Conservation (phyloP, 164 flowering plant species). For the Tetrastigma voinierianum region DNA sequence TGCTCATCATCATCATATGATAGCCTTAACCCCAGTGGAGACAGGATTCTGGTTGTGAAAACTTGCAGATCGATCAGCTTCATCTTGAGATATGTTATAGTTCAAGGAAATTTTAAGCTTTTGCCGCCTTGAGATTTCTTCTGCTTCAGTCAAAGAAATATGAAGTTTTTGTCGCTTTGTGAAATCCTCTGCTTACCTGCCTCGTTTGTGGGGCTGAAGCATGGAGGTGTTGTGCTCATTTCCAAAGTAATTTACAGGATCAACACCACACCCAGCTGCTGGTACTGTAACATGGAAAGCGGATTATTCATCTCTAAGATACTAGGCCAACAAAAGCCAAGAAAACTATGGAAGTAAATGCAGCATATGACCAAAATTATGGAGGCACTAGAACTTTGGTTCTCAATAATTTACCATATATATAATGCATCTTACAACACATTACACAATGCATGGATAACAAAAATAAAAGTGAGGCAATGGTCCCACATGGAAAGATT, state of each 20-base stretch:
- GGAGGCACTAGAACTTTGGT: too few species aligned
- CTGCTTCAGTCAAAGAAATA: constrained; percentile 59
- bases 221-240: constrained; percentile 46
- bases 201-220: constrained; percentile 43
- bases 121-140: constrained; percentile 50
- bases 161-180: constrained; percentile 64
- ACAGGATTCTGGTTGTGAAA: constrained; percentile 58
- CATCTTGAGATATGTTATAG: constrained; percentile 50
- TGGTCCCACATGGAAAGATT: too few species aligned
- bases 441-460: too few species aligned
- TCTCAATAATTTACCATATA: too few species aligned
- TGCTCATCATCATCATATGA: constrained; percentile 88
- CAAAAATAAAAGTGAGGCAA: too few species aligned
- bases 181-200: constrained; percentile 56
- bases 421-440: too few species aligned
- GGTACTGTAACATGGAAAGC: constrained; percentile 36
- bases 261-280: constrained; percentile 53
- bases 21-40: constrained; percentile 79
- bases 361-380: too few species aligned
- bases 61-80: constrained; percentile 46
- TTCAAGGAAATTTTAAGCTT: constrained; percentile 71
- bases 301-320: not conserved
- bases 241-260: constrained; percentile 63
- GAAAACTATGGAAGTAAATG: not conserved
- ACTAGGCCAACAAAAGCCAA: not conserved